These are phyloP conservation scores for Fraxinus cuspidata DNA, from an alignment of 257 asterid species.

Conservation along the genomic window DNA sequence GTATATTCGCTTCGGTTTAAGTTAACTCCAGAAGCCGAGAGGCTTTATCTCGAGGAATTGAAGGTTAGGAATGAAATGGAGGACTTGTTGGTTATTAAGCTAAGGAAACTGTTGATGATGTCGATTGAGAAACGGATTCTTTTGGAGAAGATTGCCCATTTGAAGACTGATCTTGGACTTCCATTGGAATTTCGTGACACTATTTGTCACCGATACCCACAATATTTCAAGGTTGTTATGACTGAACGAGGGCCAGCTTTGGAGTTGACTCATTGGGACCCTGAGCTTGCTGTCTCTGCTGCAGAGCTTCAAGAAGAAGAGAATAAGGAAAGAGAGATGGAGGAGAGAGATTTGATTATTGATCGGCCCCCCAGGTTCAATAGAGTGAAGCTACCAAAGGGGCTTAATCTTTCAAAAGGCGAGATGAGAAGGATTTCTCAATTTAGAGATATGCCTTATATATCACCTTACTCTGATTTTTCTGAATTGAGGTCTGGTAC, in stretches of 20 bases:
- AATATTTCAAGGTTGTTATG: conserved; percentile 72
- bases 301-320: conserved; percentile 95
- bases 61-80: conserved; percentile 84
- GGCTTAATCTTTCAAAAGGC: conserved; percentile 83
- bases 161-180: conserved; percentile 84
- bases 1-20: conserved; percentile 76
- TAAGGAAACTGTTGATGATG: conserved; percentile 95
- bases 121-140: conserved; percentile 83
- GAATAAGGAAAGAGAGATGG: conserved; percentile 31
- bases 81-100: conserved; percentile 75
- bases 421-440: conserved; percentile 83
- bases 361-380: conserved; percentile 75
- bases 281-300: conserved; percentile 91
- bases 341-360: conserved; percentile 67
- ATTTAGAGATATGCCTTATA: conserved; percentile 79
- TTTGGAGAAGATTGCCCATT: conserved; percentile 89
- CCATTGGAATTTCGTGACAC: conserved; percentile 84
- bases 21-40: conserved; percentile 88
- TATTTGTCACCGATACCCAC: conserved; percentile 85
- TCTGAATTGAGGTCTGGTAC: conserved; percentile 71
- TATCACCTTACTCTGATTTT: conserved; percentile 89
- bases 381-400: conserved; percentile 77
- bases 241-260: conserved; percentile 86
- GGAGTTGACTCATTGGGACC: conserved; percentile 92
- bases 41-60: conserved; percentile 91